Base-by-base conservation (phyloP, 495 filamentous ascomycete species). In the Eremomyces bilateralis region DNA sequence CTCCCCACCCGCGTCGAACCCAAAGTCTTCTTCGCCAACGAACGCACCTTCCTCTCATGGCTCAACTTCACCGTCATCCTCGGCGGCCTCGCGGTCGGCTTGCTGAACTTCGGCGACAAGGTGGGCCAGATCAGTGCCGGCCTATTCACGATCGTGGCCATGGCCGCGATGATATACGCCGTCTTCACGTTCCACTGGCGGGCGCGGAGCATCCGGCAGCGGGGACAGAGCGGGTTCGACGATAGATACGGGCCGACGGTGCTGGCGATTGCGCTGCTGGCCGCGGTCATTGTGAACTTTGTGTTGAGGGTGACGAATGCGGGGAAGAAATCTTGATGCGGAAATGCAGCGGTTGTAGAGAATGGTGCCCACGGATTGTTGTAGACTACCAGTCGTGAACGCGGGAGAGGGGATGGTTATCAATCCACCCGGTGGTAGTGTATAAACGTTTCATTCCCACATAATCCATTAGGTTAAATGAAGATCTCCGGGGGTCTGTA, bases 1-100 rank as follows among this genome's bases (percentile, higher is more conserved):
- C 81, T 99, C 41, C 88, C 88, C 35, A 92, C 83, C 28, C 83
- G 88, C 42, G 84, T 99, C 56, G 88, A 99, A 53, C 88, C 88
- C 25, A 99, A 99, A 58, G 88, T 97, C 60, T 99, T 95, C 72
- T 99, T 99, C 65, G 88, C 88, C 54, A 95, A 95, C 63, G 88
- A 99, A 63, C 83, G 88, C 34, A 99, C 88, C 27, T 99, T 95
- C 50, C 73, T 99, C 48, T 88, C 79, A 50, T 99, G 90, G 90
- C 77, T 99, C 45, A 95, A 95, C 64, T 95, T 95, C 67, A 88
- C 80, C 50, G 85, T 95, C 49, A 84, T 99, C 54, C 72, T 99
- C 28, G 88, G 88, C 47, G 84, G 85, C 35, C 71, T 99, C 33
- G 85, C 84, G 18, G 75, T 95, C 37, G 88, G 90, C 35, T 79